Conservation (phyloP, 129 eudicot species). For the Rutidosis leptorrhynchoides region DNA sequence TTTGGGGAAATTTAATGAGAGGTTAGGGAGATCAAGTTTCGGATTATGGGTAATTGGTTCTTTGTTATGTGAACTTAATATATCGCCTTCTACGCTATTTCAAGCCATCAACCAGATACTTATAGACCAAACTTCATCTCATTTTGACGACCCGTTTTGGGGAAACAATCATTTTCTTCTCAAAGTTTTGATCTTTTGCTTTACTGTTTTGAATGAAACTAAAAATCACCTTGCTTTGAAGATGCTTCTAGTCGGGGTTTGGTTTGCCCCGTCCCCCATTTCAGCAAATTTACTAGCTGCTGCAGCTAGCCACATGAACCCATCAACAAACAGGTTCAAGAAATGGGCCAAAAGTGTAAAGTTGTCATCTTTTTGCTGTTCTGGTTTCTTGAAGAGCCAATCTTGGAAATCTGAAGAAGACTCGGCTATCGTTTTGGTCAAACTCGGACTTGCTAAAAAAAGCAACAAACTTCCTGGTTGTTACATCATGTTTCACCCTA, state of each 20-base stretch:
- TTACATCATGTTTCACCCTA: conserved; percentile 72
- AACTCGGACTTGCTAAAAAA: conserved; percentile 64
- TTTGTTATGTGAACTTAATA: conserved; percentile 60
- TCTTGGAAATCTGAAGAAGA: conserved; percentile 70
- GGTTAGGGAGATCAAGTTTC: conserved; percentile 67
- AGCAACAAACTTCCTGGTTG: conserved; percentile 47
- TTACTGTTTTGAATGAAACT: conserved; percentile 49
- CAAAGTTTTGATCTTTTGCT: conserved; percentile 58
- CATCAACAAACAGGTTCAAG: conserved; percentile 36
- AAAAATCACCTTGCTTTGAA: conserved; percentile 53
- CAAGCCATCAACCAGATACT: conserved; percentile 55
- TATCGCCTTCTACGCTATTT: conserved; percentile 61
- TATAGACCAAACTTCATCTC: conserved; percentile 42
- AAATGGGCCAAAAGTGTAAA: conserved; percentile 58
- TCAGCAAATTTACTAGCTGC: conserved; percentile 59
- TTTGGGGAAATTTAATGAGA: conserved; percentile 59
- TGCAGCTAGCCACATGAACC: conserved; percentile 55
- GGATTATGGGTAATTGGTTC: conserved; percentile 69
- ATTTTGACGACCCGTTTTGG: conserved; percentile 55
- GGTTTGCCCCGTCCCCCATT: conserved; percentile 82
- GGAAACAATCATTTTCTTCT: conserved; percentile 47
- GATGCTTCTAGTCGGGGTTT: conserved; percentile 82
- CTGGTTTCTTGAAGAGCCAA: conserved; percentile 46
- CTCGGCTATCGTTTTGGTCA: conserved; percentile 61
- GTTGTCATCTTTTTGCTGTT: conserved; percentile 41